Evolutionary conservation across 331 rosid genomes (phyloP).

Genomic region (Rhamnella rubrinervis): DNA sequence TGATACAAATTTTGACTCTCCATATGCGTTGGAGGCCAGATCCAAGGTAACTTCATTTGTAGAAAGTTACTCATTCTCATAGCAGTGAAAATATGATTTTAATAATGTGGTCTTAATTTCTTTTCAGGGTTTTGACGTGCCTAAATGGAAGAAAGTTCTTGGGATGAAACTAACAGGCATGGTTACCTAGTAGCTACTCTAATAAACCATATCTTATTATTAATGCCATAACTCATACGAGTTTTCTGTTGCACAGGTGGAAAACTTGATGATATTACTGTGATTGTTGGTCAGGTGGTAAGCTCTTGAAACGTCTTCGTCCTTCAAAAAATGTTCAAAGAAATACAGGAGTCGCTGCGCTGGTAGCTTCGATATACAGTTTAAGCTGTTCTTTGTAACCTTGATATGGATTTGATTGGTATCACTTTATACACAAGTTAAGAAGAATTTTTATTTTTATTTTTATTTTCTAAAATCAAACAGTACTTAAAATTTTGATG

Average conservation of each 20-base stretch:
- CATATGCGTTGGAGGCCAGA: constrained; percentile 89
- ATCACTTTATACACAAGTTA: no score
- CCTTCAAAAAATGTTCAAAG: not conserved
- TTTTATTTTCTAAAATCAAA: no score
- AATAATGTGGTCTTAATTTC: not conserved
- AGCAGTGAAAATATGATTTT: not conserved
- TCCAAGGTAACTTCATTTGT: constrained; percentile 48
- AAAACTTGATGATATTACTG: constrained; percentile 83
- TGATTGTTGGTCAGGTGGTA: constrained; percentile 71
- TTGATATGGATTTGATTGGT: not conserved
- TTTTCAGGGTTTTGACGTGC: constrained; percentile 76
- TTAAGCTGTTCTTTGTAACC: not conserved
- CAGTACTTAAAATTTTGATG: not conserved
- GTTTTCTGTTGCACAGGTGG: constrained; percentile 57
- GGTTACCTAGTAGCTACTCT: not conserved
- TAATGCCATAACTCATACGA: constrained; percentile 7
- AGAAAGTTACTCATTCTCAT: not conserved
- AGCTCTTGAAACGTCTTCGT: constrained; percentile 44
- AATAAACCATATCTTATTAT: not conserved
- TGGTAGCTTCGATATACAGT: not conserved
- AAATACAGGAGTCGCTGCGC: not conserved
- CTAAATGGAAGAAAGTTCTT: constrained; percentile 82
- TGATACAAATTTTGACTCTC: constrained; percentile 81
- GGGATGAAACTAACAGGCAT: constrained; percentile 87
- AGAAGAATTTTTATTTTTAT: no score